Evolutionary conservation across 495 filamentous ascomycete genomes (phyloP).

Genomic region (Talaromyces nanjingensis): DNA sequence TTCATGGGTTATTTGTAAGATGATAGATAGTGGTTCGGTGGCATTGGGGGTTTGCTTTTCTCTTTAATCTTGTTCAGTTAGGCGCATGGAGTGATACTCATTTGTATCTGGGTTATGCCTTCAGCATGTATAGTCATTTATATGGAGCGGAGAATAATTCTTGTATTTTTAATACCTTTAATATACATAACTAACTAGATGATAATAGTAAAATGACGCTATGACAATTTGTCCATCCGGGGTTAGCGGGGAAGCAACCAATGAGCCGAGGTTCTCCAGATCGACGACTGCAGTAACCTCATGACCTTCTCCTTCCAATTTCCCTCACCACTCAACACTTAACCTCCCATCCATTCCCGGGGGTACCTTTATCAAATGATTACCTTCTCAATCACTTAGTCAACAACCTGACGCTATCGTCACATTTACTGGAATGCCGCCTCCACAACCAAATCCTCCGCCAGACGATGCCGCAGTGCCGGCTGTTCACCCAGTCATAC

Average conservation of each 20-base stretch:
- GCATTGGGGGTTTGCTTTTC: not conserved
- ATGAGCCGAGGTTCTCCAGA: conserved; percentile 1
- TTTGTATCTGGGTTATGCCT: not conserved
- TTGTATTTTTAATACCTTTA: not conserved
- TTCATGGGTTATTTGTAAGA: not conserved
- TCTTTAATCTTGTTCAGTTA: not conserved
- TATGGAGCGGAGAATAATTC: not conserved
- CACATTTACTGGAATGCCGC: not conserved
- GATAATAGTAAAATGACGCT: not conserved
- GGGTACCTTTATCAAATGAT: not conserved
- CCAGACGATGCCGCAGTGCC: not conserved
- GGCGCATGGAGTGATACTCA: not conserved
- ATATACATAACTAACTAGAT: no score
- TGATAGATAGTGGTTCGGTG: not conserved
- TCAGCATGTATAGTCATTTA: not conserved
- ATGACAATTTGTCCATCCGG: not conserved
- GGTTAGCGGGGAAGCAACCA: conserved; percentile 2
- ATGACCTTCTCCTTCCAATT: not conserved
- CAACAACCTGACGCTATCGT: not conserved
- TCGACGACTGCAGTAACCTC: not conserved
- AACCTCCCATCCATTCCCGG: not conserved
- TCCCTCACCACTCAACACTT: not conserved
- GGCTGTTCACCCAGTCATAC: conserved; percentile 28
- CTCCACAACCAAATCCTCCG: not conserved
- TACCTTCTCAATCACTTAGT: not conserved